These are phyloP conservation scores for Syzygium malaccense DNA, from an alignment of 441 rosid species.

Conservation along the genomic window DNA sequence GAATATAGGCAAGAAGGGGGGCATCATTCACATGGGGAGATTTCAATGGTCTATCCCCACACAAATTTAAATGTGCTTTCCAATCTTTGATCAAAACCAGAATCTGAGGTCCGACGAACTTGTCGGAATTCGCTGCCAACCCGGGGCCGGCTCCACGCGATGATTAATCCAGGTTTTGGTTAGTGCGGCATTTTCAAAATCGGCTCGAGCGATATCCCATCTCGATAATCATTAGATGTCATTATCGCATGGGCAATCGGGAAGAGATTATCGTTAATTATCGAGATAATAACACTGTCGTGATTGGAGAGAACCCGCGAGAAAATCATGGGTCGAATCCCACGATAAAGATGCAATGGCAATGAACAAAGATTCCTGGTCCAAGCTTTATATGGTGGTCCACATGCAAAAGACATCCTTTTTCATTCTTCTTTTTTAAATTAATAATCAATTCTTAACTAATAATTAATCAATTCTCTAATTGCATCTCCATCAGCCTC, in stretches of 20 bases:
- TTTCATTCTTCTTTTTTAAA: background rate
- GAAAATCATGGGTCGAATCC: background rate
- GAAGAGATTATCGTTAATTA: background rate
- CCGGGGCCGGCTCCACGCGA: background rate
- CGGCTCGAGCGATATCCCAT: background rate
- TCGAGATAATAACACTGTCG: background rate
- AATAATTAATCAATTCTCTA: background rate
- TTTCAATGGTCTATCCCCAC: background rate
- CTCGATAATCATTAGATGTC: no score
- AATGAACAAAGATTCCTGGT: background rate
- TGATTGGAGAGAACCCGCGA: background rate
- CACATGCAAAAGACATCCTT: background rate
- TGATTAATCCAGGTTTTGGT: background rate
- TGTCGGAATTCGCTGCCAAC: background rate
- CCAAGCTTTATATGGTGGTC: background rate
- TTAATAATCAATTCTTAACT: background rate
- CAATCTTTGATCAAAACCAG: background rate
- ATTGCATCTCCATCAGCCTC: background rate
- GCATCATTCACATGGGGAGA: background rate
- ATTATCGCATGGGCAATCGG: fast-evolving
- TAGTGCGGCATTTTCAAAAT: fast-evolving
- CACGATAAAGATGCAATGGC: background rate
- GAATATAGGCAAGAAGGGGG: background rate
- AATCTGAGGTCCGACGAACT: background rate
- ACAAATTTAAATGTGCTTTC: background rate